Percentiles rank a stretch among this genome's conserved stretches.
These are phyloP conservation scores for Primulina huaijiensis DNA, from an alignment of 257 asterid genomes.

Conservation along the genomic window DNA sequence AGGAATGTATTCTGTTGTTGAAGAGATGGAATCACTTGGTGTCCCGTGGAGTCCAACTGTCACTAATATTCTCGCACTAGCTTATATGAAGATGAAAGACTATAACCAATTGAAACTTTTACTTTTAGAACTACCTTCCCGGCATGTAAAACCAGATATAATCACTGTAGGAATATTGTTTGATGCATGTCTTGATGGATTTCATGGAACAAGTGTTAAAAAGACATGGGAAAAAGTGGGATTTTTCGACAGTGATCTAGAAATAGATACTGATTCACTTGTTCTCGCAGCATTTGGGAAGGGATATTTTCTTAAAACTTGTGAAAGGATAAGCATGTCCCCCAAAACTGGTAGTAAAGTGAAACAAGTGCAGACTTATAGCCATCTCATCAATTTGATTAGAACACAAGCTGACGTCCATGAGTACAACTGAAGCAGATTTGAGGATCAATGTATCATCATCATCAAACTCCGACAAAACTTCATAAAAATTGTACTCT, in stretches of 20 bases:
- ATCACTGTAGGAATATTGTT: conserved; percentile 30
- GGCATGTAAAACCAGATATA: conserved; percentile 32
- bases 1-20: conserved; percentile 28
- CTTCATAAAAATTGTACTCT: too few relatives aligned
- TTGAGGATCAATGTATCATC: too few relatives aligned
- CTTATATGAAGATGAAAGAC: conserved; percentile 37
- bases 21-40: conserved; percentile 33
- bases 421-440: too few relatives aligned
- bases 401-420: too few relatives aligned
- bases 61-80: conserved; percentile 28
- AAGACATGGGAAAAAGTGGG: conserved; percentile 30
- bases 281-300: conserved; percentile 35
- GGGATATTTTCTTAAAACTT: conserved; percentile 27
- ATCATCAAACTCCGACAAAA: too few relatives aligned
- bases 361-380: conserved; percentile 24
- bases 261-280: conserved; percentile 30
- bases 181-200: conserved; percentile 31
- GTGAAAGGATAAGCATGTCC: conserved; percentile 25
- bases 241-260: conserved; percentile 22
- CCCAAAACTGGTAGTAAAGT: background rate
- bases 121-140: conserved; percentile 32
- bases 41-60: conserved; percentile 32
- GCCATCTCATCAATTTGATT: conserved; percentile 23
- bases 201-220: conserved; percentile 26
- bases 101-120: conserved; percentile 26